Evolutionary conservation across 805 yeast genomes (phyloP).

Genomic region (Yamadazyma kitorensis): DNA sequence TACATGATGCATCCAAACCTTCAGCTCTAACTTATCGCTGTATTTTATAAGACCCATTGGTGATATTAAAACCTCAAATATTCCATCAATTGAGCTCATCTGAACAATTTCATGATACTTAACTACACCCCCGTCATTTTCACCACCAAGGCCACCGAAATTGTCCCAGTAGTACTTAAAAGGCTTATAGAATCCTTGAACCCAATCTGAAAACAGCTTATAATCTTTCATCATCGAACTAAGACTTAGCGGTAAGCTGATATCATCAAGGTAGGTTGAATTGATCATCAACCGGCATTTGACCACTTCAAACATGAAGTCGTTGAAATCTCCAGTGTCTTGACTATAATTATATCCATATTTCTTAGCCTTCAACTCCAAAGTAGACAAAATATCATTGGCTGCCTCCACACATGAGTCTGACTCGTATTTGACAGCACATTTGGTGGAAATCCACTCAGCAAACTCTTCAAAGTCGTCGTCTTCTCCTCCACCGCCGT

Average conservation of each 20-base stretch:
- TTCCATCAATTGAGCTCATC: conserved; percentile 11
- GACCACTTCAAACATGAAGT: conserved; percentile 15
- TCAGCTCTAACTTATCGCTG: conserved; percentile 13
- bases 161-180: conserved; percentile 28
- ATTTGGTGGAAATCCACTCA: conserved; percentile 8
- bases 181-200: conserved; percentile 24
- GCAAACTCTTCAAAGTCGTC: conserved; percentile 13
- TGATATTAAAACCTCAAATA: conserved; percentile 20
- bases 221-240: conserved; percentile 11
- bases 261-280: conserved; percentile 18
- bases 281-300: conserved; percentile 18
- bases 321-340: not conserved
- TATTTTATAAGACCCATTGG: conserved; percentile 19
- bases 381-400: too few relatives aligned
- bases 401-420: too few relatives aligned
- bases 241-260: conserved; percentile 16
- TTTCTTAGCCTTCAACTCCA: too few relatives aligned
- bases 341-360: not conserved
- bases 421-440: too few relatives aligned
- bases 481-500: conserved; percentile 6
- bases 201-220: conserved; percentile 24
- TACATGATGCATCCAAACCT: conserved; percentile 26
- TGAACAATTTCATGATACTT: conserved; percentile 16
- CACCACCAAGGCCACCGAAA: conserved; percentile 16
- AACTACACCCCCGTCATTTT: too few relatives aligned